A percentile compares a stretch with the other conserved stretches of the same genome.
Evolutionary conservation across 306 rosid species (phyloP).

Genomic region (Arachis stenosperma): DNA sequence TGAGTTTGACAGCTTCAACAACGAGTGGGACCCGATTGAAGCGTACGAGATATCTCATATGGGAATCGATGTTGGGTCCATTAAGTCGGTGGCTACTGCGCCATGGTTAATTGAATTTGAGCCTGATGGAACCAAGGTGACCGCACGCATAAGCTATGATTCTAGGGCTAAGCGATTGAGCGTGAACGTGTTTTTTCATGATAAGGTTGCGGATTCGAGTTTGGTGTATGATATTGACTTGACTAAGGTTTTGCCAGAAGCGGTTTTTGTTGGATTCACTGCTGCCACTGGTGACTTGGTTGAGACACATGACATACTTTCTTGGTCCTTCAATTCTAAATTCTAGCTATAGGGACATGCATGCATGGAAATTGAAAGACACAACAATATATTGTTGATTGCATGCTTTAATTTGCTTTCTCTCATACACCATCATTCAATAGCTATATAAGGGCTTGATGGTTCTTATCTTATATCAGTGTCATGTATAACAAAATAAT

Average conservation of each 20-base stretch:
- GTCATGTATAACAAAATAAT: too few species aligned
- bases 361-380: neutral
- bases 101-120: neutral
- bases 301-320: neutral
- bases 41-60: neutral
- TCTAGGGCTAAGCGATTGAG: neutral
- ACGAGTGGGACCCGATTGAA: neutral
- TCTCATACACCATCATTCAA: too few species aligned
- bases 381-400: too few species aligned
- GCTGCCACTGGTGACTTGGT: neutral
- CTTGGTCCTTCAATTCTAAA: neutral
- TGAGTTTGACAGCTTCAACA: neutral
- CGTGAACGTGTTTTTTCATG: neutral
- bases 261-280: neutral
- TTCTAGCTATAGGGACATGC: neutral
- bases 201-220: neutral
- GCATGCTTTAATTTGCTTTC: too few species aligned
- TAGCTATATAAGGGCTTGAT: too few species aligned
- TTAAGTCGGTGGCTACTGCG: neutral
- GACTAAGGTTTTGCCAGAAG: neutral
- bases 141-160: neutral
- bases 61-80: neutral
- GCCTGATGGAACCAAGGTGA: neutral
- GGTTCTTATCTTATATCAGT: too few species aligned
- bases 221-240: neutral